These are phyloP conservation scores for Auriscalpium microsporum DNA, from an alignment of 768 basidiomycete species.

Conservation along the genomic window DNA sequence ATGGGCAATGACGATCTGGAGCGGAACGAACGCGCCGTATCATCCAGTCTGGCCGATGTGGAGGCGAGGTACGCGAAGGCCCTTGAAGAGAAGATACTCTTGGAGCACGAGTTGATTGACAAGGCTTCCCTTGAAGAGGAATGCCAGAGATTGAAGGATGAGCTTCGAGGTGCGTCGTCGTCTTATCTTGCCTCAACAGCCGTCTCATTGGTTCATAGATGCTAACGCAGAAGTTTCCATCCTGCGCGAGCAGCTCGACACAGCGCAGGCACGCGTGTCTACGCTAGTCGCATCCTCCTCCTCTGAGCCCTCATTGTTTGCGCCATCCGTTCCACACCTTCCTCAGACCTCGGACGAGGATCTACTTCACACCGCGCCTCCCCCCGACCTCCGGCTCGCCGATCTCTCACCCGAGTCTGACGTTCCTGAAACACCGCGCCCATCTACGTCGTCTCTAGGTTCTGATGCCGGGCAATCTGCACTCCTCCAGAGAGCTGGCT, in stretches of 20 bases:
- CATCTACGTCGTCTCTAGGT: constrained; percentile 11
- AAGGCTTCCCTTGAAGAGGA: constrained; percentile 90
- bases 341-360: constrained; percentile 43
- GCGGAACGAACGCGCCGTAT: constrained; percentile 83
- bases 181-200: not conserved
- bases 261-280: constrained; percentile 27
- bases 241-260: constrained; percentile 63
- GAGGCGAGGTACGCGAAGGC: constrained; percentile 85
- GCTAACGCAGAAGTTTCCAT: constrained; percentile 79
- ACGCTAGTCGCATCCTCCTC: constrained; percentile 13
- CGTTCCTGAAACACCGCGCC: constrained; percentile 6
- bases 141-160: constrained; percentile 83
- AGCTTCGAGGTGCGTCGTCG: constrained; percentile 66
- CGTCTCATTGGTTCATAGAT: constrained; percentile 40
- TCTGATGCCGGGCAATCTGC: constrained; percentile 34
- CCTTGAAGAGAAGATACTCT: constrained; percentile 92
- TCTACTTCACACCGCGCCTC: constrained; percentile 48
- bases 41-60: constrained; percentile 73
- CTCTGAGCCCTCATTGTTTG: constrained; percentile 23
- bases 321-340: constrained; percentile 18
- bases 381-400: constrained; percentile 50
- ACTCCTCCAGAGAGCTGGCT: constrained; percentile 44
- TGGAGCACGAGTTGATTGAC: constrained; percentile 91
- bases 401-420: constrained; percentile 38
- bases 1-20: constrained; percentile 98